phyloP scores from a whole-genome alignment of 2,329 filamentous ascomycete species.

The Thielaviopsis euricoi region DNA sequence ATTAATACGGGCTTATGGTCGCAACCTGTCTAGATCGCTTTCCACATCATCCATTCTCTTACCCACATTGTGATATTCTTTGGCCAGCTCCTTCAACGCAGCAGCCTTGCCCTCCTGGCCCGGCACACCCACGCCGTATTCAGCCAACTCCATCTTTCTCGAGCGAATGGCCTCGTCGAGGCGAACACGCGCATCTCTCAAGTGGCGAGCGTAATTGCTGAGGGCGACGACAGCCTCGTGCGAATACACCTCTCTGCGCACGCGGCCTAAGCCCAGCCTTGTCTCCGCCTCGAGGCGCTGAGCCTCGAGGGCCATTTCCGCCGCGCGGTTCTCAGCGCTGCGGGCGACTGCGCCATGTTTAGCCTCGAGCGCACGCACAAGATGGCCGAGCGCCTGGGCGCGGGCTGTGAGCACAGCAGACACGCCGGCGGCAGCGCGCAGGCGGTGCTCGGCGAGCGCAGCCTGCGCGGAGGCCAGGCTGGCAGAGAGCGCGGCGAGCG shows the following conservation, averaged over 20 bases:
- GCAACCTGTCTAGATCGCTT: constrained; percentile 27
- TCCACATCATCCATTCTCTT: constrained; percentile 32
- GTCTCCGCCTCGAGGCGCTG: constrained; percentile 25
- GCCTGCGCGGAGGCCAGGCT: constrained; percentile 18
- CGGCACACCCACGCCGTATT: constrained; percentile 30
- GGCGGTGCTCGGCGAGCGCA: constrained; percentile 23
- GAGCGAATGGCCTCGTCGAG: constrained; percentile 26
- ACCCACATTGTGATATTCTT: constrained; percentile 32
- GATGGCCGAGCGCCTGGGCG: constrained; percentile 22
- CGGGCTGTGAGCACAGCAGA: constrained; percentile 20
- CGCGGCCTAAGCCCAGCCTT: constrained; percentile 19
- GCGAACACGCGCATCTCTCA: constrained; percentile 31
- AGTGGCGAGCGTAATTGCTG: constrained; percentile 29
- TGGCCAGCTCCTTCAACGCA: constrained; percentile 36
- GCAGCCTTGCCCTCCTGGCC: constrained; percentile 27
- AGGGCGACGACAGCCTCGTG: constrained; percentile 27
- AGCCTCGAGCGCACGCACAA: constrained; percentile 34
- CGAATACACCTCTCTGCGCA: constrained; percentile 27
- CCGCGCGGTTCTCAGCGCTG: constrained; percentile 33
- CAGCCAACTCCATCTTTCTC: constrained; percentile 26
- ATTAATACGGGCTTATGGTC: constrained; percentile 13
- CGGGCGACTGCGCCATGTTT: constrained; percentile 38
- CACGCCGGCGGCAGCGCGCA: constrained; percentile 19
- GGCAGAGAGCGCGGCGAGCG: constrained; percentile 22
- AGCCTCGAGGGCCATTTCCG: constrained; percentile 27